Base-by-base conservation (phyloP, 2,329 filamentous ascomycete genomes). In the Clonostachys byssicola region DNA sequence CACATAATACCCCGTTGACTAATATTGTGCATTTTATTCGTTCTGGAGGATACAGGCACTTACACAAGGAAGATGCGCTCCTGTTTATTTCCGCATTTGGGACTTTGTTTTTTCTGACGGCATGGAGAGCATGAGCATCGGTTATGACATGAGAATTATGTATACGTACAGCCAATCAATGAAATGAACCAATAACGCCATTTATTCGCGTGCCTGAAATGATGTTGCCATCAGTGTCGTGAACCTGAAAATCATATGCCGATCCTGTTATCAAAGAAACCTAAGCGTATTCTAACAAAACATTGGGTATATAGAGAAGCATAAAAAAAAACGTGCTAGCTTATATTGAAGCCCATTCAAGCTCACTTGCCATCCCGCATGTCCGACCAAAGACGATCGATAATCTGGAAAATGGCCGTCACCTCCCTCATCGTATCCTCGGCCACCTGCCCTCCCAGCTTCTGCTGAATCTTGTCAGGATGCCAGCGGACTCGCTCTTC, bases 401-500 rank as follows among this genome's bases (percentile, higher is more conserved):
- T 78, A 33, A 91, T 84, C 68, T 97, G 92, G 60, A 97, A 99
- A 10, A 96, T 85, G 7, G 88, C 87, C 12, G 92, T 99, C 40
- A 96, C 88, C 46, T 83, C 78, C 60, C 81, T 83, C 77, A 95
- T 85, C 4, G 88, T 81, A 5, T 77, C 77, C 20, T 82, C 76
- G 43, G 92, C 86, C 43, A 95, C 81, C 49, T 81, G 71, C 0
- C 80, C 82, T 4, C 90, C 89, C 50, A 95, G 85, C 46, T 84
- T 81, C 69, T 96, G 94, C 72, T 96, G 90, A 47, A 97, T 88
- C 74, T 97, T 99, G 69, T 99, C 94, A 5, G 94, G 94, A 71
- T 99, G 94, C 94, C 94, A 99, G 14, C 91, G 78, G 16, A 97
- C 85, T 45, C 94, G 82, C 71, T 99, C 94, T 6, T 82, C 72